Conservation (phyloP, 1,284 basidiomycete genomes). For the Afroboletus lepidellus region DNA sequence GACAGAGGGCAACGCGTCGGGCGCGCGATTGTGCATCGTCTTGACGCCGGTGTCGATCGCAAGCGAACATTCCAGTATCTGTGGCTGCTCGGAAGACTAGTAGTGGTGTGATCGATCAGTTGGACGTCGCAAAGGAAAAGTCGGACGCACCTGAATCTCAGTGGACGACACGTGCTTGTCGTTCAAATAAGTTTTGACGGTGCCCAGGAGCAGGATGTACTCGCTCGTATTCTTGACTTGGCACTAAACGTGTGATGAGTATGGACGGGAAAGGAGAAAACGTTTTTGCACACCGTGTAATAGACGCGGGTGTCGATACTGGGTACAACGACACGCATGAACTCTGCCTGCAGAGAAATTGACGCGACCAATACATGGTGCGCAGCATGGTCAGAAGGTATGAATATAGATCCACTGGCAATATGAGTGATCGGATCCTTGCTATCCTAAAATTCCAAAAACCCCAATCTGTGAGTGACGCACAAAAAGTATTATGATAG, state of each 20-base stretch:
- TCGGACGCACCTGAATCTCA: constrained; percentile 16
- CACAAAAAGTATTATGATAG: not conserved
- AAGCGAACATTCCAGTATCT: constrained; percentile 22
- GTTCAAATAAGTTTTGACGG: constrained; percentile 24
- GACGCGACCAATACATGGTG: constrained; percentile 25
- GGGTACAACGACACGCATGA: constrained; percentile 24
- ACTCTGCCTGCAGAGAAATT: constrained; percentile 18
- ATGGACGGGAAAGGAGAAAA: too few species aligned
- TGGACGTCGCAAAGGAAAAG: not conserved
- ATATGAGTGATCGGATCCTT: constrained; percentile 20
- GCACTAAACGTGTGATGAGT: constrained; percentile 14
- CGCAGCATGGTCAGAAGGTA: constrained; percentile 15
- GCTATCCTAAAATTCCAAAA: constrained; percentile 2
- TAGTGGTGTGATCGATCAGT: not conserved
- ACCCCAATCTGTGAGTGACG: not conserved
- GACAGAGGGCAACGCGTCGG: constrained; percentile 14
- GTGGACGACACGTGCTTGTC: constrained; percentile 24
- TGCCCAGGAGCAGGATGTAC: constrained; percentile 21
- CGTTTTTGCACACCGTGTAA: constrained; percentile 15
- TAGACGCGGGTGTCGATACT: constrained; percentile 19
- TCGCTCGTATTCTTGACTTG: constrained; percentile 22
- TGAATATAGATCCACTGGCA: constrained; percentile 11
- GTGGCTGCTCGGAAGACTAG: constrained; percentile 17
- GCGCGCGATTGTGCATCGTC: constrained; percentile 11
- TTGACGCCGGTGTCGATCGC: constrained; percentile 21